A percentile compares a stretch with the other conserved stretches of the same genome.
Conservation (phyloP, 179 eudicot species). For the Silene noctiflora region DNA sequence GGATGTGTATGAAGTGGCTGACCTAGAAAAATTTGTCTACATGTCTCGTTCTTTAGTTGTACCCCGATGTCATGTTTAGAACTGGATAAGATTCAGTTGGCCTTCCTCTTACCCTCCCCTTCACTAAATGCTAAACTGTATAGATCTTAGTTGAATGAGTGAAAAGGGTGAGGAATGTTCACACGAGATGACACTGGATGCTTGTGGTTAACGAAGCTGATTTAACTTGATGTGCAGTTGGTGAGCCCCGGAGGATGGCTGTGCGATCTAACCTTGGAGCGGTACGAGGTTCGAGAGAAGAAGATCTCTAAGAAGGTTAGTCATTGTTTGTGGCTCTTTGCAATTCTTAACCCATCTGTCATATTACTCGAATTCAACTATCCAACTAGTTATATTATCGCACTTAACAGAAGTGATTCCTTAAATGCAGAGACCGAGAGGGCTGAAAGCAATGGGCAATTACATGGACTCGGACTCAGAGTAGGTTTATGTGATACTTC, state of each 20-base stretch:
- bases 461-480: constrained; percentile 78
- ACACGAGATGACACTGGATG: neutral
- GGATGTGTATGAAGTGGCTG: too few species aligned
- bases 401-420: neutral
- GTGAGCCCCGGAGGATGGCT: constrained; percentile 87
- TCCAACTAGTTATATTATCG: neutral
- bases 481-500: constrained; percentile 21
- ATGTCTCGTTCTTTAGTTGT: too few species aligned
- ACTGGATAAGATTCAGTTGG: too few species aligned
- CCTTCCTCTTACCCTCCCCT: too few species aligned
- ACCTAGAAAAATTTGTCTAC: too few species aligned
- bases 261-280: constrained; percentile 78
- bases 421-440: constrained; percentile 71
- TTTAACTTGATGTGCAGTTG: constrained; percentile 41
- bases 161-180: neutral
- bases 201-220: neutral
- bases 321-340: neutral
- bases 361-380: too few species aligned
- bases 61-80: too few species aligned
- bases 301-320: constrained; percentile 77
- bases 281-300: constrained; percentile 87
- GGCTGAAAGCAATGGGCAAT: constrained; percentile 82
- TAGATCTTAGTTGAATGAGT: neutral
- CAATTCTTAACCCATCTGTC: neutral
- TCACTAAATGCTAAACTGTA: too few species aligned